Percentiles rank a stretch among this genome's conserved stretches.
Evolutionary conservation across 176 grass and related monocot species (phyloP).

Genomic region (Paspalum vaginatum): DNA sequence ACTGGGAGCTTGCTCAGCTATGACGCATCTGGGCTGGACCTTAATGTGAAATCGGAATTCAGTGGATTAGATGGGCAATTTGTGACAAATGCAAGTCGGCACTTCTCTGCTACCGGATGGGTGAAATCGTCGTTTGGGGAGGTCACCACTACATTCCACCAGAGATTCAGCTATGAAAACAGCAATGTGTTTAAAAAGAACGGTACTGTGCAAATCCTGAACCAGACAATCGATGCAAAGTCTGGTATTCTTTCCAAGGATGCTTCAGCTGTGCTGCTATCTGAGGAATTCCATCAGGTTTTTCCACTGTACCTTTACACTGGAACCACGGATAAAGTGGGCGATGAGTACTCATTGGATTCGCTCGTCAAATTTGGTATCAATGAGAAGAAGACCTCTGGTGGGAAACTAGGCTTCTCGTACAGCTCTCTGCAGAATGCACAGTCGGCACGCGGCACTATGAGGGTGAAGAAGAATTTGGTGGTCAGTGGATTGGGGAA

Average conservation of each 20-base stretch:
- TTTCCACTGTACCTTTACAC: slow-evolving; percentile 62
- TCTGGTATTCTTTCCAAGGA: slow-evolving; percentile 39
- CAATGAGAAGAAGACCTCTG: slow-evolving; percentile 45
- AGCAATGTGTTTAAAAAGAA: slow-evolving; percentile 45
- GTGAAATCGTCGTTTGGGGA: slow-evolving; percentile 58
- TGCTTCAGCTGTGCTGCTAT: background rate
- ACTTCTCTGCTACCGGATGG: slow-evolving; percentile 54
- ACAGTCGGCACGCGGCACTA: slow-evolving; percentile 48
- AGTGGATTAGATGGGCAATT: slow-evolving; percentile 48
- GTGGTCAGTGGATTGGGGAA: slow-evolving; percentile 55
- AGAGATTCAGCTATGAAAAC: slow-evolving; percentile 53
- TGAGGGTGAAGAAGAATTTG: slow-evolving; percentile 73
- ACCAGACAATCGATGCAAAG: slow-evolving; percentile 51
- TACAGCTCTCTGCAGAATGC: slow-evolving; percentile 55
- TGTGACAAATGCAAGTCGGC: slow-evolving; percentile 40
- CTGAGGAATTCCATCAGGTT: slow-evolving; percentile 37
- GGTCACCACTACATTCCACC: slow-evolving; percentile 47
- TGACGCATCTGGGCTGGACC: background rate
- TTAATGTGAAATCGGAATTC: slow-evolving; percentile 34
- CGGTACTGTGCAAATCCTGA: slow-evolving; percentile 45
- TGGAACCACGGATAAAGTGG: slow-evolving; percentile 45
- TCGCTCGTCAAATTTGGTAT: slow-evolving; percentile 42
- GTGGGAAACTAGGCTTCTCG: slow-evolving; percentile 19
- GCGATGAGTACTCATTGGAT: slow-evolving; percentile 50
- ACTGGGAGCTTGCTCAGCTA: slow-evolving; percentile 49